Conservation (phyloP, 2,329 filamentous ascomycete genomes). For the Aspergillus viridinutans region DNA sequence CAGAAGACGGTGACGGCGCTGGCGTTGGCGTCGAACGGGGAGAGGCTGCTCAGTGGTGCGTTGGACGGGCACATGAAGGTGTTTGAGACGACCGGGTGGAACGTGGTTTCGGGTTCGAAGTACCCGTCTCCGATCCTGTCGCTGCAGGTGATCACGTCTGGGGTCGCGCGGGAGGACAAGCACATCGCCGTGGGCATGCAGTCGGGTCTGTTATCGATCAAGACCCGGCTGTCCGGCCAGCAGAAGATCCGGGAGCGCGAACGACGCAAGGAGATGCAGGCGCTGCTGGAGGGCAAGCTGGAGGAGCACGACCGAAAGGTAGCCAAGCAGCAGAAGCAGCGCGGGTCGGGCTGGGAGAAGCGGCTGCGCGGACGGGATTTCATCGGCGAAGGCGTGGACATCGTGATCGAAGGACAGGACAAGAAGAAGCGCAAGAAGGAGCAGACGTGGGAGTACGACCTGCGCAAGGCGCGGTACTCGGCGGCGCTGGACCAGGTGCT, state of each 20-base stretch:
- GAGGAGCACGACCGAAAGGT: conserved; percentile 71
- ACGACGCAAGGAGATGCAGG: conserved; percentile 78
- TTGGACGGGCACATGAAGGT: conserved; percentile 96
- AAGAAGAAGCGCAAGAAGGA: conserved; percentile 61
- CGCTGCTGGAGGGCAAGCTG: conserved; percentile 71
- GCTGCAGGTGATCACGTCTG: conserved; percentile 68
- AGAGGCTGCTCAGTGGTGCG: conserved; percentile 78
- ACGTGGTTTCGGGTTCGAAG: conserved; percentile 90
- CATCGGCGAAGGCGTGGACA: conserved; percentile 77
- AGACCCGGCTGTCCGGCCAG: conserved; percentile 78
- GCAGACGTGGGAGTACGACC: conserved; percentile 72
- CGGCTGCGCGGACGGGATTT: conserved; percentile 69
- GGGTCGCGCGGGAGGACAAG: conserved; percentile 71
- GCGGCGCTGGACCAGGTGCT: conserved; percentile 77
- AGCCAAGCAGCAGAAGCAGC: conserved; percentile 64
- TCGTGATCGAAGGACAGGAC: conserved; percentile 72
- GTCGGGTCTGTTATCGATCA: conserved; percentile 84
- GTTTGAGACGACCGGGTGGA: conserved; percentile 91
- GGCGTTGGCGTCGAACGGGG: conserved; percentile 73
- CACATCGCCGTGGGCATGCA: conserved; percentile 95
- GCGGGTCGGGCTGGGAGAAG: conserved; percentile 58
- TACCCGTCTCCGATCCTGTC: conserved; percentile 89
- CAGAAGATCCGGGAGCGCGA: conserved; percentile 74
- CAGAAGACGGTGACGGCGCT: conserved; percentile 96
- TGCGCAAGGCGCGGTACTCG: conserved; percentile 73